phyloP scores from a whole-genome alignment of 1,284 basidiomycete species.

The Ganoderma lingzhi region DNA sequence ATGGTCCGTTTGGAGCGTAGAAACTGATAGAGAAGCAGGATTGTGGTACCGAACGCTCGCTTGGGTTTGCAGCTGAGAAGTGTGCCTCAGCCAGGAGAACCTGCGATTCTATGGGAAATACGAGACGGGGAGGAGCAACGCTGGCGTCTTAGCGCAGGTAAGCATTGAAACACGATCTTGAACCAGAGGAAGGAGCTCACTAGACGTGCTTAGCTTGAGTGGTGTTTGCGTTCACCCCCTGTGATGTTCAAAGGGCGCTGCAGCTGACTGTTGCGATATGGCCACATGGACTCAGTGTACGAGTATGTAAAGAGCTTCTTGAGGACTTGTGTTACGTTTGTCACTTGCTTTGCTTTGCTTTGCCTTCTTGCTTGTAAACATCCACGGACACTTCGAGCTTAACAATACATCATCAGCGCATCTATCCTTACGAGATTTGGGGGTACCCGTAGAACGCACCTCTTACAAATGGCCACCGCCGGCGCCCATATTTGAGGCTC shows the following conservation, averaged over 20 bases:
- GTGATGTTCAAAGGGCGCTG: not conserved
- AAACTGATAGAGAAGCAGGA: conserved; percentile 8
- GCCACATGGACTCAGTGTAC: conserved; percentile 1
- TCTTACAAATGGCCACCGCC: not conserved
- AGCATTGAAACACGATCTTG: not conserved
- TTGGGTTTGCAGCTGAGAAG: conserved; percentile 23
- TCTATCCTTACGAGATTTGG: not conserved
- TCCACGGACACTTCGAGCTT: conserved; percentile 9
- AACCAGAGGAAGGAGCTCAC: not conserved
- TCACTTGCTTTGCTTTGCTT: not conserved
- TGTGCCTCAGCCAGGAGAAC: not conserved
- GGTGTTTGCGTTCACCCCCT: no score
- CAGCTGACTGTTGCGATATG: not conserved
- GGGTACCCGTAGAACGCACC: not conserved
- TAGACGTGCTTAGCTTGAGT: not conserved
- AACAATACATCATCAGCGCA: not conserved
- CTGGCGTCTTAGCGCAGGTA: conserved; percentile 30
- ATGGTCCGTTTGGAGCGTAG: not conserved
- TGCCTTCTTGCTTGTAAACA: not conserved
- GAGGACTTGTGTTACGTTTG: conserved; percentile 1
- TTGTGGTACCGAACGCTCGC: conserved; percentile 16
- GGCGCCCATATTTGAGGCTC: not conserved
- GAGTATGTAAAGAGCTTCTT: not conserved
- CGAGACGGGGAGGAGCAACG: conserved; percentile 25
- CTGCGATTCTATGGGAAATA: conserved; percentile 23